These are phyloP conservation scores for Serpula lacrymans DNA, from an alignment of 768 basidiomycete genomes.

Conservation along the genomic window DNA sequence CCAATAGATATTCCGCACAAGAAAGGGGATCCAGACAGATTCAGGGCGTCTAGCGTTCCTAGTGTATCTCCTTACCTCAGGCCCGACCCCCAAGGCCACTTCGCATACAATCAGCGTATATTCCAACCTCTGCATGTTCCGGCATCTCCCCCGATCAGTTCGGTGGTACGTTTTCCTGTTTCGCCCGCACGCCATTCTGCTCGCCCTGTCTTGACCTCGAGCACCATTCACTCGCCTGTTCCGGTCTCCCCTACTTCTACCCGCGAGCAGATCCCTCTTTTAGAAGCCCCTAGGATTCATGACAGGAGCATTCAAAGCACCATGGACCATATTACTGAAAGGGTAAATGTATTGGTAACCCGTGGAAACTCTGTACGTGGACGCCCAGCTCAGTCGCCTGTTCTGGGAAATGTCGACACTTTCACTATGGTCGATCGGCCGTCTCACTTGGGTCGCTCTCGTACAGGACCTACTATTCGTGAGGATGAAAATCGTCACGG, in stretches of 20 bases:
- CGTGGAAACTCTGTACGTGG: slow-evolving; percentile 15
- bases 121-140: slow-evolving; percentile 28
- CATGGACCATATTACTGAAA: slow-evolving; percentile 44
- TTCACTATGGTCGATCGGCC: slow-evolving; percentile 17
- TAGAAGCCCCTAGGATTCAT: slow-evolving; percentile 39
- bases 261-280: slow-evolving; percentile 27
- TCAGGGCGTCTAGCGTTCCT: slow-evolving; percentile 28
- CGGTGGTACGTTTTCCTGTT: slow-evolving; percentile 16
- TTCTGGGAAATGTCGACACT: slow-evolving; percentile 19
- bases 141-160: slow-evolving; percentile 13
- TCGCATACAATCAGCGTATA: slow-evolving; percentile 28
- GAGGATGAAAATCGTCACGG: slow-evolving; percentile 11
- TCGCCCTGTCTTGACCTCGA: slow-evolving; percentile 12
- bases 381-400: slow-evolving; percentile 9
- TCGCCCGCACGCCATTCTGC: slow-evolving; percentile 9
- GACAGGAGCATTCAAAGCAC: slow-evolving; percentile 39
- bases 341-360: slow-evolving; percentile 39
- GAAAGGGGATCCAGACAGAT: too few relatives aligned
- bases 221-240: slow-evolving; percentile 10
- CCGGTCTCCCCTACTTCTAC: slow-evolving; percentile 10
- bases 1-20: too few relatives aligned
- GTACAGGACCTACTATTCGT: too few relatives aligned
- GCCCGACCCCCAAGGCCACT: slow-evolving; percentile 29
- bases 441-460: slow-evolving; percentile 7
- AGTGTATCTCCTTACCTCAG: slow-evolving; percentile 18